Percentiles rank a stretch among this genome's conserved stretches.
phyloP scores from a whole-genome alignment of 2,329 filamentous ascomycete genomes.

The Ophidiomyces ophidiicola region DNA sequence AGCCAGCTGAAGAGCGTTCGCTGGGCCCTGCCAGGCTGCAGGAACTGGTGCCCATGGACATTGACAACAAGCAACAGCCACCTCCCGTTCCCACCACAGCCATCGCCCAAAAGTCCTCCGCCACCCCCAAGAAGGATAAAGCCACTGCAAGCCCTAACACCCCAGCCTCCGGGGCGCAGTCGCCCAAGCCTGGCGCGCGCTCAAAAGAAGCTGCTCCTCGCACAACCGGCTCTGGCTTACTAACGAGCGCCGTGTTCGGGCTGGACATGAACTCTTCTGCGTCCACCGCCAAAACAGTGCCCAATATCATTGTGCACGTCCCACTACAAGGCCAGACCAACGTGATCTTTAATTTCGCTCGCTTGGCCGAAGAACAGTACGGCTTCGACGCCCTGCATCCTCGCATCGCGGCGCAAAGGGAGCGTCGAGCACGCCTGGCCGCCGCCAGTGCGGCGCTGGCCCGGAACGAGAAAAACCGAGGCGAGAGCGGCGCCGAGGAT shows the following conservation, averaged over 20 bases:
- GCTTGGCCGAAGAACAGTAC: conserved; percentile 83
- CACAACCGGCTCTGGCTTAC: conserved; percentile 51
- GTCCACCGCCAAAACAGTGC: conserved; percentile 40
- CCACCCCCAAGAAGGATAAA: conserved; percentile 24
- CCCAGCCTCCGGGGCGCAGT: conserved; percentile 41
- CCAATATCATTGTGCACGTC: conserved; percentile 74
- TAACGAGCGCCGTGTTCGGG: conserved; percentile 50
- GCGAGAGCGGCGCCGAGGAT: conserved; percentile 65
- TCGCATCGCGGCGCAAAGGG: conserved; percentile 73
- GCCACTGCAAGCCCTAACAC: conserved; percentile 36
- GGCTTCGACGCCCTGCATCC: conserved; percentile 91
- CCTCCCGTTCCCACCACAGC: conserved; percentile 11
- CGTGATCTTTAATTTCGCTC: conserved; percentile 89
- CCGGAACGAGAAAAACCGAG: conserved; percentile 57
- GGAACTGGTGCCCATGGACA: conserved; percentile 25
- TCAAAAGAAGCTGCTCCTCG: conserved; percentile 42
- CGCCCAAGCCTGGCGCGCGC: conserved; percentile 45
- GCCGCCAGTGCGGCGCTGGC: conserved; percentile 79
- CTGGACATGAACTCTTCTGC: conserved; percentile 37
- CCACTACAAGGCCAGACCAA: conserved; percentile 70
- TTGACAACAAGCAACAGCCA: conserved; percentile 20
- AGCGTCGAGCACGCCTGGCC: conserved; percentile 75
- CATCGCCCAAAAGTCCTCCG: conserved; percentile 18
- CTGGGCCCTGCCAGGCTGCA: conserved; percentile 16
- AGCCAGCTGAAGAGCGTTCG: conserved; percentile 13